Evolutionary conservation across 352 stramenopile species (phyloP).

Genomic region (Pythium phragmiticola): DNA sequence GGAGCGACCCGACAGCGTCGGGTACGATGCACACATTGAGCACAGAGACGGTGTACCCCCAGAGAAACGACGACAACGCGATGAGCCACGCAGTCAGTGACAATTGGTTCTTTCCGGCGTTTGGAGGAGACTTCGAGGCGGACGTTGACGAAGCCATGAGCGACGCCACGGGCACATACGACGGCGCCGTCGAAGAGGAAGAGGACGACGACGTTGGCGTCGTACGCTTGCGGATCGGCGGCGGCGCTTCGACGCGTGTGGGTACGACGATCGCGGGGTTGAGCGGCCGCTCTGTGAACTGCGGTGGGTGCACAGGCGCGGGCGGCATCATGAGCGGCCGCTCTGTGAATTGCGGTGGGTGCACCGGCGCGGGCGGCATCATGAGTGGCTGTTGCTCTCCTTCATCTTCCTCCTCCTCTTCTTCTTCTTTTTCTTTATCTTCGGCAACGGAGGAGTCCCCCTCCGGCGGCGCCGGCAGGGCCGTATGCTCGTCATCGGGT

Average conservation of each 20-base stretch:
- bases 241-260: slow-evolving; percentile 2
- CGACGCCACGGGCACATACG: slow-evolving; percentile 13
- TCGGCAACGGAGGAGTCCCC: neutral
- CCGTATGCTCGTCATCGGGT: slow-evolving; percentile 1
- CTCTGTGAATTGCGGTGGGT: slow-evolving; percentile 17
- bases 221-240: slow-evolving; percentile 22
- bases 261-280: slow-evolving; percentile 24
- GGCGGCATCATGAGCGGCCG: slow-evolving; percentile 6
- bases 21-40: slow-evolving; percentile 82
- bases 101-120: slow-evolving; percentile 32
- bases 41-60: slow-evolving; percentile 64
- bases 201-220: slow-evolving; percentile 10
- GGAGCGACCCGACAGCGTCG: slow-evolving; percentile 63
- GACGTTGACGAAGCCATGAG: slow-evolving; percentile 7
- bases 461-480: neutral
- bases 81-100: slow-evolving; percentile 58
- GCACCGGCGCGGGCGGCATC: slow-evolving; percentile 7
- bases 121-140: neutral
- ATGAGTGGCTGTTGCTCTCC: slow-evolving; percentile 1
- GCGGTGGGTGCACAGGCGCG: slow-evolving; percentile 18
- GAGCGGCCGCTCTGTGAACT: slow-evolving; percentile 18
- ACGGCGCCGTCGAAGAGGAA: slow-evolving; percentile 7
- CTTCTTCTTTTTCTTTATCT: neutral
- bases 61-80: slow-evolving; percentile 78
- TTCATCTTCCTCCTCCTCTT: neutral